Evolutionary conservation across 352 stramenopile species (phyloP).

Genomic region (Pythium graminicola): DNA sequence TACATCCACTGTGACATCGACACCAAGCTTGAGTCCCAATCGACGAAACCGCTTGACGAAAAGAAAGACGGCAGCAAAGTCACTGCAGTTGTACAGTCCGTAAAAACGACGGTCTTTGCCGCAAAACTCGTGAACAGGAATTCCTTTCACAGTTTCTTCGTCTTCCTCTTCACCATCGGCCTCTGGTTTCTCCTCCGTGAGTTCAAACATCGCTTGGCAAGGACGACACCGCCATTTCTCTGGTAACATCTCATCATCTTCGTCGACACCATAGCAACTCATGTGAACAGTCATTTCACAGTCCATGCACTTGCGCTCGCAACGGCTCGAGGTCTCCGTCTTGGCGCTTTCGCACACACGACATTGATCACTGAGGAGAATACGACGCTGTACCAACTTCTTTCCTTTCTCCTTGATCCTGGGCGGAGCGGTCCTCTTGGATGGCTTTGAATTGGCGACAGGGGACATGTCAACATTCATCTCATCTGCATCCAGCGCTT

Average conservation of each 20-base stretch:
- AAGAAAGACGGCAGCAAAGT: constrained; percentile 56
- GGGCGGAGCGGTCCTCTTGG: not conserved
- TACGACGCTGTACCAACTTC: constrained; percentile 65
- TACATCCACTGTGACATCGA: constrained; percentile 41
- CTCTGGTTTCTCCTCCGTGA: constrained; percentile 20
- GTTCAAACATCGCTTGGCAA: constrained; percentile 45
- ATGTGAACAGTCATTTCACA: constrained; percentile 71
- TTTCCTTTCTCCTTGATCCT: constrained; percentile 19
- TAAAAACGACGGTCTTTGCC: constrained; percentile 26
- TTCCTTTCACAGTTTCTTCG: constrained; percentile 23
- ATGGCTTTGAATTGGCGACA: not conserved
- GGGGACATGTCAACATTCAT: not conserved
- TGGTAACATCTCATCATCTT: constrained; percentile 26
- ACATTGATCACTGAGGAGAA: constrained; percentile 60
- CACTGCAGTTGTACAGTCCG: constrained; percentile 33
- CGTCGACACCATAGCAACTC: constrained; percentile 55
- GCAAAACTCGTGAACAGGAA: constrained; percentile 34
- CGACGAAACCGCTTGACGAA: constrained; percentile 63
- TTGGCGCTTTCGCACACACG: constrained; percentile 54
- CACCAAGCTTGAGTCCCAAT: constrained; percentile 45
- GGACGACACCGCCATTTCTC: constrained; percentile 51
- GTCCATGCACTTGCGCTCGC: constrained; percentile 51
- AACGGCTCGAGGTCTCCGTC: constrained; percentile 40
- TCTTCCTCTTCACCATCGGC: constrained; percentile 4
- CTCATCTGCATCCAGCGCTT: not conserved